Evolutionary conservation across 2,329 filamentous ascomycete species (phyloP).

Genomic region (Colletotrichum australisinense): DNA sequence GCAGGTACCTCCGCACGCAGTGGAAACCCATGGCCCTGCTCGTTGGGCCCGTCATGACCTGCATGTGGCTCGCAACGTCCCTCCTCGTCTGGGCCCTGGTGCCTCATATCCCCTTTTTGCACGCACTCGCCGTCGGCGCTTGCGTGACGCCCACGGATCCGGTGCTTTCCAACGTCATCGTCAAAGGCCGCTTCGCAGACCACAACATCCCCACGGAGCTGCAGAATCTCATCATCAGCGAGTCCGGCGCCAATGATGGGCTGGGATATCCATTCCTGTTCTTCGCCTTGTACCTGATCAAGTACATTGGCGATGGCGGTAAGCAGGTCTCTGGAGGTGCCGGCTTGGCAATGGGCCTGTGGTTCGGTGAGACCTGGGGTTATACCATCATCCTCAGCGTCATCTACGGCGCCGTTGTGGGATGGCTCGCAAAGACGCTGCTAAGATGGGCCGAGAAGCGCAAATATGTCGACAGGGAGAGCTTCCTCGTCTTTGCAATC

Average conservation of each 20-base stretch:
- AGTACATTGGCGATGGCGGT: slow-evolving; percentile 74
- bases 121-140: slow-evolving; percentile 83
- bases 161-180: slow-evolving; percentile 87
- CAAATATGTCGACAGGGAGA: slow-evolving; percentile 87
- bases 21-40: slow-evolving; percentile 81
- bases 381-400: slow-evolving; percentile 86
- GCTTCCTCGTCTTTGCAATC: slow-evolving; percentile 88
- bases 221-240: slow-evolving; percentile 83
- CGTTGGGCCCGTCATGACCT: slow-evolving; percentile 84
- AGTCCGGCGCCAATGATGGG: slow-evolving; percentile 91
- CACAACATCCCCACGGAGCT: slow-evolving; percentile 86
- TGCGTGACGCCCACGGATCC: slow-evolving; percentile 96
- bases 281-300: slow-evolving; percentile 84
- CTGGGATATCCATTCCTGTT: slow-evolving; percentile 91
- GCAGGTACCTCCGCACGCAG: slow-evolving; percentile 81
- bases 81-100: slow-evolving; percentile 82
- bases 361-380: slow-evolving; percentile 87
- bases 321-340: slow-evolving; percentile 67
- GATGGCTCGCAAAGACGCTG: slow-evolving; percentile 84
- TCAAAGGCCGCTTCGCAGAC: slow-evolving; percentile 94
- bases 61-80: slow-evolving; percentile 89
- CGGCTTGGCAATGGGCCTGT: slow-evolving; percentile 77
- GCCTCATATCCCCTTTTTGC: slow-evolving; percentile 77
- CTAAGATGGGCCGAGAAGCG: slow-evolving; percentile 86
- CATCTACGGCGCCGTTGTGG: slow-evolving; percentile 80